phyloP scores from a whole-genome alignment of 2,329 filamentous ascomycete genomes.

The Orbilia javanica region DNA sequence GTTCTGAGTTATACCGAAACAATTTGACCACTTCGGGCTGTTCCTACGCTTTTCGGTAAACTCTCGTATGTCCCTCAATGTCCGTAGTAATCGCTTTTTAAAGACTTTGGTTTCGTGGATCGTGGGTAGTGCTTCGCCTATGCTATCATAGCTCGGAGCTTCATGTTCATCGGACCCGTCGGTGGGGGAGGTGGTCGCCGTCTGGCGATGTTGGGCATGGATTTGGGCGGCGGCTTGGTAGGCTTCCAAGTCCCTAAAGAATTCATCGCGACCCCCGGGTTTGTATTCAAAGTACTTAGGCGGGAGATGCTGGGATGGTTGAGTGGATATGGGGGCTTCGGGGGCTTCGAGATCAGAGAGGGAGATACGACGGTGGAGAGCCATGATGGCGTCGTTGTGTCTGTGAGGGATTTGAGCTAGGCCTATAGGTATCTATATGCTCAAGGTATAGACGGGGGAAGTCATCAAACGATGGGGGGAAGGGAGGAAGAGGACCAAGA shows the following conservation, averaged over 20 bases:
- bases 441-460: not conserved
- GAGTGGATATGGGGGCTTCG: conserved; percentile 13
- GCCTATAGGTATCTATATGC: not conserved
- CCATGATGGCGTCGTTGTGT: not conserved
- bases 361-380: conserved; percentile 52
- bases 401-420: conserved; percentile 20
- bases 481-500: no score
- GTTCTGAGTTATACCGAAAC: conserved; percentile 38
- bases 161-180: not conserved
- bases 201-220: conserved; percentile 27
- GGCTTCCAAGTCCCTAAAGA: conserved; percentile 46
- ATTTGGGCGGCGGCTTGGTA: conserved; percentile 54
- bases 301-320: conserved; percentile 1
- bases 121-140: conserved; percentile 30
- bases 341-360: conserved; percentile 44
- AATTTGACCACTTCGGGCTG: conserved; percentile 47
- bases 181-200: not conserved
- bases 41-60: conserved; percentile 38
- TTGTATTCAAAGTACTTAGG: conserved; percentile 53
- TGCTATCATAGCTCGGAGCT: conserved; percentile 44
- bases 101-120: conserved; percentile 54
- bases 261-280: conserved; percentile 48
- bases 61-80: conserved; percentile 31
- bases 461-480: not conserved
- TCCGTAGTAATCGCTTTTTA: conserved; percentile 30